Conservation (phyloP, 106 monocot species). For the Dioscorea dumetorum region DNA sequence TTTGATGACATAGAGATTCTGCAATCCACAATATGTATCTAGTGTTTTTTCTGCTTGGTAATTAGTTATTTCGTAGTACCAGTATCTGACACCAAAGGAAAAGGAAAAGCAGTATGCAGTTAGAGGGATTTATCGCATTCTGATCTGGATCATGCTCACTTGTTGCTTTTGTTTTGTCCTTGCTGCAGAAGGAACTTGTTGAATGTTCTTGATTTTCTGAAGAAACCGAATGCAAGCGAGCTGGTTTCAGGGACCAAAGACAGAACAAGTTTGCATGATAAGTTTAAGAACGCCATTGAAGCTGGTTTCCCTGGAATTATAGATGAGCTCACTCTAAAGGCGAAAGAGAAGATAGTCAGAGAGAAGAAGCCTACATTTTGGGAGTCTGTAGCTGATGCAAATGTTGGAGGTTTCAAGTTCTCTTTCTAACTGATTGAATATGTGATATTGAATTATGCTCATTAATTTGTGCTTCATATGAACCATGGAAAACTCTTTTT, state of each 20-base stretch:
- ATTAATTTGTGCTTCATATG: no score
- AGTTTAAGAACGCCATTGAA: slow-evolving; percentile 69
- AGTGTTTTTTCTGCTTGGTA: no score
- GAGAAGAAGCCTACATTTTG: slow-evolving; percentile 70
- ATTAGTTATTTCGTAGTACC: no score
- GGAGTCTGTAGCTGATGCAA: slow-evolving; percentile 78
- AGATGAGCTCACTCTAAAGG: slow-evolving; percentile 42
- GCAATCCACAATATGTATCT: no score
- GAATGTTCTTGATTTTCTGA: slow-evolving; percentile 87
- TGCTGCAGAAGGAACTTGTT: slow-evolving; percentile 76
- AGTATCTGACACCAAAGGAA: no score
- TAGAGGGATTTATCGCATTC: no score
- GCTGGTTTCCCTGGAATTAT: slow-evolving; percentile 60
- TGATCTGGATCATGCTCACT: no score
- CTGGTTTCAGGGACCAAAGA: slow-evolving; percentile 91
- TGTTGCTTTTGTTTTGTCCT: no score
- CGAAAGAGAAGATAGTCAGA: slow-evolving; percentile 45
- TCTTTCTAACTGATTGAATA: slow-evolving; percentile 35
- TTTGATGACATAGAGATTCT: no score
- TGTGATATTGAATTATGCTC: no score
- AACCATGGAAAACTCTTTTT: no score
- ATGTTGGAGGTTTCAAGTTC: slow-evolving; percentile 83
- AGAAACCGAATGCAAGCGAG: slow-evolving; percentile 82
- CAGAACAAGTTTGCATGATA: slow-evolving; percentile 69
- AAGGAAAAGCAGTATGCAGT: no score